Evolutionary conservation across 2,329 filamentous ascomycete genomes (phyloP), one percentile per base, ranked within the genome.

Genomic region (Colletotrichum musicola): DNA sequence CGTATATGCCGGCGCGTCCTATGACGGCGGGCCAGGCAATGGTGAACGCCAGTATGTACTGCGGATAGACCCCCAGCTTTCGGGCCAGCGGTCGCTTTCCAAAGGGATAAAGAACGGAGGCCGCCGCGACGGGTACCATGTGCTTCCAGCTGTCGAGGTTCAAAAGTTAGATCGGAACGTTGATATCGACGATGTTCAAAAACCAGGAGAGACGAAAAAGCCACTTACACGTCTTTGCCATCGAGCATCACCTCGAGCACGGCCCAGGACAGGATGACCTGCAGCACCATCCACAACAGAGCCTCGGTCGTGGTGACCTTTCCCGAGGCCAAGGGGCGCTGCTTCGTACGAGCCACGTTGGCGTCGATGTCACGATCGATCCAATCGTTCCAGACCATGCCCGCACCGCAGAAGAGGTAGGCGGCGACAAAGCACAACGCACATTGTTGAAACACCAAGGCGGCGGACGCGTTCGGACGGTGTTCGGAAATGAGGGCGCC

Each of bases 341-440:
- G 51, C 61, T 76, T 77, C 16, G 75, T 76, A n/a, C 75, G 72
- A 3, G 72, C 71, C 12, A 76, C 74, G 6, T 75, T 71, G 30
- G 69, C 67, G 46, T 77, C 75, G 25, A 77, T 75, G 40, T 76
- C 72, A 3, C 73, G 74, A 53, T 77, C 75, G 9, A 77, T 69
- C 68, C 71, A 75, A 62, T 77, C 75, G 42, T 77, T 76, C 75
- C 75, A 77, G 2, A 75, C 75, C 74, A 76, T 76, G 10, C 74
- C 75, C 1, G 75, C 75, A 4, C 75, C 75, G 50, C 74, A 75
- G 44, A 76, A 76, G 1, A 75, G 38, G 49, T 74, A 76, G 2
- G 72, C 69, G 35, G 72, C 68, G 12, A 73, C 22, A 18, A 75
- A 73, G 38, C 71, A 72, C 46, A 76, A 57, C 6, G 67, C 62